phyloP scores from a whole-genome alignment of 192 early-diverging fungal genomes.

The Kappamyces sp. region DNA sequence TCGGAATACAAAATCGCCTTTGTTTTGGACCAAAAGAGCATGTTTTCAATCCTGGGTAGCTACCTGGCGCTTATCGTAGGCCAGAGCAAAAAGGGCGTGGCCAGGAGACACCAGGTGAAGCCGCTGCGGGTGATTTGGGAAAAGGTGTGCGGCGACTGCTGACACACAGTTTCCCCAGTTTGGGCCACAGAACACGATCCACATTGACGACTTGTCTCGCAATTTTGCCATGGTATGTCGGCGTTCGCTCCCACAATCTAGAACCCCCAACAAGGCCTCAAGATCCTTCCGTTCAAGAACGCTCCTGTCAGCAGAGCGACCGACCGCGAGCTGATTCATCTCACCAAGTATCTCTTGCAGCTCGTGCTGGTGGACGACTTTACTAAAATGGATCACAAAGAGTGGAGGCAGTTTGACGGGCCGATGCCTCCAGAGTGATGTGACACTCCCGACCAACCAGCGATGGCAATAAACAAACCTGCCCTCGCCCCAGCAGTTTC shows the following conservation, averaged over 20 bases:
- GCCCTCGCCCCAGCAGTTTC: no score
- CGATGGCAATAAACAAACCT: no score
- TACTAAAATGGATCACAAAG: slow-evolving; percentile 53
- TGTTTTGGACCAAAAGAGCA: slow-evolving; percentile 63
- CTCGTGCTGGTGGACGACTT: slow-evolving; percentile 50
- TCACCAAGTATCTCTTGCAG: slow-evolving; percentile 55
- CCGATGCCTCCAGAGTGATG: no score
- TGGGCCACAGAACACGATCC: slow-evolving; percentile 50
- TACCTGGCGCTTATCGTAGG: no score
- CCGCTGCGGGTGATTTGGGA: slow-evolving; percentile 45
- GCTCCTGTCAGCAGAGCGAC: slow-evolving; percentile 32
- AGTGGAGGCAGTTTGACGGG: no score
- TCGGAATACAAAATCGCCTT: slow-evolving; percentile 7
- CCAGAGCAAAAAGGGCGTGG: slow-evolving; percentile 22
- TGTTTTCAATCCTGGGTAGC: slow-evolving; percentile 53
- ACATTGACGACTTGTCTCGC: slow-evolving; percentile 65
- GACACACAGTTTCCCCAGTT: not conserved
- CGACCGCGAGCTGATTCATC: slow-evolving; percentile 54
- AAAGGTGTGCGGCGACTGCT: slow-evolving; percentile 18
- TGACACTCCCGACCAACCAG: no score
- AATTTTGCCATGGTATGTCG: slow-evolving; percentile 58
- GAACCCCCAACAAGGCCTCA: slow-evolving; percentile 60
- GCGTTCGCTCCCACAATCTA: no score
- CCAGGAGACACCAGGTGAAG: slow-evolving; percentile 67
- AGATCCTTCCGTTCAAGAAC: slow-evolving; percentile 61